phyloP scores from a whole-genome alignment of 768 basidiomycete species.

The Sarcodon sp. region DNA sequence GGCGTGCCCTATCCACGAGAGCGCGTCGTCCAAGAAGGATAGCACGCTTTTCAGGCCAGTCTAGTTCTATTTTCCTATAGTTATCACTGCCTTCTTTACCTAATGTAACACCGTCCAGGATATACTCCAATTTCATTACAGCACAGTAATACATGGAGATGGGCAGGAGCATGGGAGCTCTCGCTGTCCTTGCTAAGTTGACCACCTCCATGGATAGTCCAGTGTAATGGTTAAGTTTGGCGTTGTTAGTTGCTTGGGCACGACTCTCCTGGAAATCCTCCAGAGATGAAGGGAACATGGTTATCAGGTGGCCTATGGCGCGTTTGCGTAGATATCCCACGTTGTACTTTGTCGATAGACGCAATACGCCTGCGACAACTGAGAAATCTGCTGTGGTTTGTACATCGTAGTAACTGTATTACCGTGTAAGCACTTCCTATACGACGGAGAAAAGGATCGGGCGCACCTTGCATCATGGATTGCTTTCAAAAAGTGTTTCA shows the following conservation, averaged over 20 bases:
- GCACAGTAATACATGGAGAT: not conserved
- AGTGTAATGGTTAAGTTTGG: not conserved
- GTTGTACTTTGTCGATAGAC: constrained; percentile 49
- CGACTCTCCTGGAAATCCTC: not conserved
- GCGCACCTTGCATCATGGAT: constrained; percentile 3
- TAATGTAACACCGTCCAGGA: not conserved
- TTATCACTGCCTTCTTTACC: not conserved
- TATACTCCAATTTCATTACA: not conserved
- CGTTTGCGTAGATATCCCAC: constrained; percentile 36
- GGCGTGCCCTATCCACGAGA: not conserved
- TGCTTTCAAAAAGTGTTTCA: constrained; percentile 7
- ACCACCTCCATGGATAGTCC: not conserved
- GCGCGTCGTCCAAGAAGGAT: not conserved
- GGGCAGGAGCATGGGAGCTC: not conserved
- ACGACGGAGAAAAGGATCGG: not conserved
- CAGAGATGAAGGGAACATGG: not conserved
- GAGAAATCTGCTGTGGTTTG: constrained; percentile 27
- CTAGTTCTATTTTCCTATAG: not conserved
- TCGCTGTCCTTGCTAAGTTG: not conserved
- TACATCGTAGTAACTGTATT: not conserved
- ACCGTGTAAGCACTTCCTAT: not conserved
- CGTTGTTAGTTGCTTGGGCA: not conserved
- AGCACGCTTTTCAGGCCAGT: not conserved
- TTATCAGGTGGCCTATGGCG: constrained; percentile 31
- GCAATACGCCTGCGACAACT: constrained; percentile 41